phyloP scores from a whole-genome alignment of 768 basidiomycete genomes.

The Megacollybia marginata region DNA sequence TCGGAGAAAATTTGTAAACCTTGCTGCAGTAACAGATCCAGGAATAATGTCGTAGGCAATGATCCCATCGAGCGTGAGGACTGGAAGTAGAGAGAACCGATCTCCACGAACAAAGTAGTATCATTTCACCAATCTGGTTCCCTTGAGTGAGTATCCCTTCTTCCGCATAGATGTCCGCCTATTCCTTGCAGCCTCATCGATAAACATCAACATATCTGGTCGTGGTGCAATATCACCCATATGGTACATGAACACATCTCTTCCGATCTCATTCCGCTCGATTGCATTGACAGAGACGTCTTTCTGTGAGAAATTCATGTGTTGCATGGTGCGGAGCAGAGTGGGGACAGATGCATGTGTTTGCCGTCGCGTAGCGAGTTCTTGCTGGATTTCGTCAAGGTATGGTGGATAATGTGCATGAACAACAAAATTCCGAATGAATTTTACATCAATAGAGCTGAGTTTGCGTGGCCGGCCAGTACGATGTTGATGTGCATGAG shows the following conservation, averaged over 20 bases:
- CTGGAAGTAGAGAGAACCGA: conserved; percentile 13
- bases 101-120: conserved; percentile 9
- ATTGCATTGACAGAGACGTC: conserved; percentile 12
- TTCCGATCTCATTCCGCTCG: conserved; percentile 19
- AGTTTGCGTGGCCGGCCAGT: too few species aligned
- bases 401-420: background rate
- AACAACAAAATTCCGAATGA: too few species aligned
- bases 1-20: conserved; percentile 14
- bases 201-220: conserved; percentile 8
- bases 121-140: conserved; percentile 6
- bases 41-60: conserved; percentile 12
- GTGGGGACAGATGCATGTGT: conserved; percentile 11
- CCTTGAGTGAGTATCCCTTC: conserved; percentile 2
- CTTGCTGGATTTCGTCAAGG: conserved; percentile 10
- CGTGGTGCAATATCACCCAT: conserved; percentile 12
- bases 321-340: conserved; percentile 10
- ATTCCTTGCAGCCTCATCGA: conserved; percentile 12
- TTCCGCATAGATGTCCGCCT: conserved; percentile 3
- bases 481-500: too few species aligned
- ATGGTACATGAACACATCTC: conserved; percentile 15
- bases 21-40: conserved; percentile 14
- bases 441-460: too few species aligned
- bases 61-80: conserved; percentile 10
- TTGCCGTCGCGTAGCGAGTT: conserved; percentile 1
- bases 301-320: conserved; percentile 14